Evolutionary conservation across 495 filamentous ascomycete genomes (phyloP), one percentile per base, ranked within the genome.

Genomic region (Penicillium cataractarum): DNA sequence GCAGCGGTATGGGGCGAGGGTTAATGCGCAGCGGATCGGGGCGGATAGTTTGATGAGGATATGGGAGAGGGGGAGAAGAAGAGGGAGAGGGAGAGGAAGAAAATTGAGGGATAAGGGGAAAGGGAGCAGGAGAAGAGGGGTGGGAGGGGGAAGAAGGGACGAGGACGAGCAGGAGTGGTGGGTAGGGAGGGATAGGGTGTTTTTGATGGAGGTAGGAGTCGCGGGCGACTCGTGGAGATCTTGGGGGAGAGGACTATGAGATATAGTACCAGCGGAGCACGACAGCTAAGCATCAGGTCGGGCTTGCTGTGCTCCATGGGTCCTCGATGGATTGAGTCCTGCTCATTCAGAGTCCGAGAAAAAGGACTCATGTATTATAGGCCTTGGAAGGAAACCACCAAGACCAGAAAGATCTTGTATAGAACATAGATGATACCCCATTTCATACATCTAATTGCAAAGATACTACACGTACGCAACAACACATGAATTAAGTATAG

Each of bases 41-140:
- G 67, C 52, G 40, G 37, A 17, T 29, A 71, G 68, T 22, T 70
- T 78, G 64, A 68, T 67, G 70, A 62, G 48, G 57, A 44, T 78
- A 33, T 77, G 66, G 67, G 60, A 56, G 55, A 58, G 63, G 35
- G 66, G 71, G n/a, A n/a, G n/a, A n/a, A n/a, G n/a, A n/a, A 6
- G 19, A 7, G 6, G 32, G 52, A 33, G 52, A 46, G 48, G 53
- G 17, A 15, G 35, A 17, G 0, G 13, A 17, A 2, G 35, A 15
- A 12, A 7, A 29, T 19, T 32, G 57, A 46, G 27, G 19, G 12
- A 17, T 46, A 56, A 19, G 52, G 17, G 59, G 32, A 49, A 44
- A 15, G 52, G 21, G 21, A 24, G 31, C 32, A 50, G 21, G 22
- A 15, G 4, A 50, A 15, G 29, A 13, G 27, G 26, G 21, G 56